Conservation (phyloP, 116 monocot species). For the Zostera marina region DNA sequence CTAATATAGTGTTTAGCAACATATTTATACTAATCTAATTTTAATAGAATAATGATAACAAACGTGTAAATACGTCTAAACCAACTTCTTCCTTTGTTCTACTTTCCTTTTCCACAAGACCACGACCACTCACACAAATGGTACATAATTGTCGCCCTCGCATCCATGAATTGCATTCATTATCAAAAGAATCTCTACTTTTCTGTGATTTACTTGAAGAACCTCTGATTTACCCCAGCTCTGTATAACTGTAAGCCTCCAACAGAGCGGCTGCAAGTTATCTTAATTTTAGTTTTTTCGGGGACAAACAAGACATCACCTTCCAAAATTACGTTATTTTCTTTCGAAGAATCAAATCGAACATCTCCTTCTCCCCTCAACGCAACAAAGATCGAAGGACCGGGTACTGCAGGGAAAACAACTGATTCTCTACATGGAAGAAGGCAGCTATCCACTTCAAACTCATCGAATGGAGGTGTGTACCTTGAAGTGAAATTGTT, state of each 20-base stretch:
- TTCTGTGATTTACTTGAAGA: slow-evolving; percentile 18
- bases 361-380: slow-evolving; percentile 46
- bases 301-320: slow-evolving; percentile 74
- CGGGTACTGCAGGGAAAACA: slow-evolving; percentile 25
- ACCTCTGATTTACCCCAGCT: slow-evolving; percentile 64
- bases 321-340: slow-evolving; percentile 17
- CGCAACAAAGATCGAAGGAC: slow-evolving; percentile 60
- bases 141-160: no score
- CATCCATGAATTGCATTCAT: background rate
- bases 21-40: no score
- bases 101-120: no score
- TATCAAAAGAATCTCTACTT: background rate
- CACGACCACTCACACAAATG: no score
- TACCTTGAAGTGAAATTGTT: slow-evolving; percentile 42
- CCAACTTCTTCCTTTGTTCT: no score
- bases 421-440: slow-evolving; percentile 29
- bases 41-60: no score
- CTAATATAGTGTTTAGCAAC: no score
- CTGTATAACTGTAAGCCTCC: slow-evolving; percentile 41
- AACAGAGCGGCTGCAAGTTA: slow-evolving; percentile 17
- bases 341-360: slow-evolving; percentile 5
- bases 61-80: no score
- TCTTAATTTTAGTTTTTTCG: slow-evolving; percentile 23
- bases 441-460: slow-evolving; percentile 62
- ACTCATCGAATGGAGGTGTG: slow-evolving; percentile 91